A percentile compares a stretch with the other conserved stretches of the same genome.
Conservation (phyloP, 2,329 filamentous ascomycete genomes). For the Clarireedia hainanense region DNA sequence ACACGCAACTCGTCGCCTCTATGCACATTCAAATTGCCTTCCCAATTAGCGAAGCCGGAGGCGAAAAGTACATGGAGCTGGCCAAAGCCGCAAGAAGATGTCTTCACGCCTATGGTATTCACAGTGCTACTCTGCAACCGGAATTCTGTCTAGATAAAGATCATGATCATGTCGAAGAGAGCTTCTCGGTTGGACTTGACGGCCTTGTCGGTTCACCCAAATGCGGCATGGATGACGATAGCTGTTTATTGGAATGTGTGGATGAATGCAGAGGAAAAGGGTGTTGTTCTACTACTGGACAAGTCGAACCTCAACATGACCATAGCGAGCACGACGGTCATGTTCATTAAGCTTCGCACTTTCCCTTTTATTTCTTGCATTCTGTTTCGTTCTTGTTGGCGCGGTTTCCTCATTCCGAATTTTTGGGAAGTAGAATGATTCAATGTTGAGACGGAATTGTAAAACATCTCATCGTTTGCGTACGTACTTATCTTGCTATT, state of each 20-base stretch:
- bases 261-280: slow-evolving; percentile 29
- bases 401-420: no score
- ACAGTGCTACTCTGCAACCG: slow-evolving; percentile 94
- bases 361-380: no score
- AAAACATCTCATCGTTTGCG: no score
- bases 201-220: slow-evolving; percentile 20
- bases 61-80: slow-evolving; percentile 81
- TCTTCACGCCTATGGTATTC: slow-evolving; percentile 91
- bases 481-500: no score
- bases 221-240: slow-evolving; percentile 23
- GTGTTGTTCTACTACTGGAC: slow-evolving; percentile 24
- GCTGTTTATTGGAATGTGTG: slow-evolving; percentile 28
- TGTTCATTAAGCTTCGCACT: slow-evolving; percentile 14
- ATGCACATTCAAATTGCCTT: slow-evolving; percentile 91
- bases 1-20: slow-evolving; percentile 87
- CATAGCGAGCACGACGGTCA: slow-evolving; percentile 27
- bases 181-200: slow-evolving; percentile 18
- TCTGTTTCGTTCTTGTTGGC: no score
- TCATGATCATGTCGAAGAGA: slow-evolving; percentile 22
- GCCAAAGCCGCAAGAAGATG: slow-evolving; percentile 77
- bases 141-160: slow-evolving; percentile 60
- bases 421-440: no score
- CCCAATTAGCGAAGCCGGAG: slow-evolving; percentile 74
- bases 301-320: slow-evolving; percentile 18
- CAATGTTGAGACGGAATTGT: no score